Conservation (phyloP, 805 yeast species). For the Suhomyces vadensis region DNA sequence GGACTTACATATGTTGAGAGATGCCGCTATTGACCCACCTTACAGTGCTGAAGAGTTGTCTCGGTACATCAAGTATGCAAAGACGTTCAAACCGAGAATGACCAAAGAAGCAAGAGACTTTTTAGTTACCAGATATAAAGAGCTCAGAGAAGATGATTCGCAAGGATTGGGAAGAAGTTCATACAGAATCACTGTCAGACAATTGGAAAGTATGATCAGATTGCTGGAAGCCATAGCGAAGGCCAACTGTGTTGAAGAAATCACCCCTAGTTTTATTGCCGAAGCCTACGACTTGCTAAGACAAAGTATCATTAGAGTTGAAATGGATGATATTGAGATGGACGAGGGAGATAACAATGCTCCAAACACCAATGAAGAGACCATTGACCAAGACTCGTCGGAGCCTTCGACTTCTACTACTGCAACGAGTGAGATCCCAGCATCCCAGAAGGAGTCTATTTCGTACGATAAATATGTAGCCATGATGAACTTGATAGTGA, state of each 20-base stretch:
- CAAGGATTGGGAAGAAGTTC: constrained; percentile 84
- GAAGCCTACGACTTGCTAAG: constrained; percentile 90
- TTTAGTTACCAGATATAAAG: constrained; percentile 78
- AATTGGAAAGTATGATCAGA: constrained; percentile 90
- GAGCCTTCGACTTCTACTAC: neutral
- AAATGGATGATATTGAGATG: constrained; percentile 86
- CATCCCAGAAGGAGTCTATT: constrained; percentile 45
- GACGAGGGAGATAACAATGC: constrained; percentile 48
- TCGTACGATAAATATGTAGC: constrained; percentile 84
- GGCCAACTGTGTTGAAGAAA: constrained; percentile 90
- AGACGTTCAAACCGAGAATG: constrained; percentile 89
- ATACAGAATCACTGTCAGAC: constrained; percentile 95
- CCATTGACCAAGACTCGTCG: neutral
- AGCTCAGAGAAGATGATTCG: constrained; percentile 84
- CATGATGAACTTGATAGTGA: constrained; percentile 79
- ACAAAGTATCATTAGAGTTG: constrained; percentile 91
- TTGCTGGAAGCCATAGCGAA: constrained; percentile 95
- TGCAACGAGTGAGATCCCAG: neutral
- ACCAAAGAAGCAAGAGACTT: constrained; percentile 76
- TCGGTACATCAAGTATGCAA: constrained; percentile 87
- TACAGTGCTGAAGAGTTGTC: constrained; percentile 84
- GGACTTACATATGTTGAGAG: constrained; percentile 85
- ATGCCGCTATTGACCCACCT: constrained; percentile 87
- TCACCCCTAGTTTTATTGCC: constrained; percentile 80
- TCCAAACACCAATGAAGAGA: constrained; percentile 12